Conservation (phyloP, 2,329 filamentous ascomycete genomes). For the Didymella pomorum region DNA sequence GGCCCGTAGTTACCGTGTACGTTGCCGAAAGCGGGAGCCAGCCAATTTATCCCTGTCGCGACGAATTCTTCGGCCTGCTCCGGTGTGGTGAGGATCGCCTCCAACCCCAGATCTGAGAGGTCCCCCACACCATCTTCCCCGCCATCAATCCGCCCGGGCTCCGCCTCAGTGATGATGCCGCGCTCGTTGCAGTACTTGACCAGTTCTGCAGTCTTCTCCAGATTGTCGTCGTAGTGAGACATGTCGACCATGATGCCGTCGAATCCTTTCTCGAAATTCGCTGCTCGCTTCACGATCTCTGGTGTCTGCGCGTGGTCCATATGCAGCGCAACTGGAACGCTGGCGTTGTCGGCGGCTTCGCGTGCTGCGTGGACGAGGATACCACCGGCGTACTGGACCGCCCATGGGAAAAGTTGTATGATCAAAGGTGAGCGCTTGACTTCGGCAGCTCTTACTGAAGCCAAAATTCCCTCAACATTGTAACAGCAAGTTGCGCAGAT, state of each 20-base stretch:
- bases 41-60: conserved; percentile 73
- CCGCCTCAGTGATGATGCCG: conserved; percentile 74
- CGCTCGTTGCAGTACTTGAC: conserved; percentile 69
- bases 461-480: conserved; percentile 75
- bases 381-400: conserved; percentile 68
- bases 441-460: conserved; percentile 73
- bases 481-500: conserved; percentile 70
- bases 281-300: conserved; percentile 67
- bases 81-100: conserved; percentile 70
- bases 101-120: conserved; percentile 63
- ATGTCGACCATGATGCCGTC: conserved; percentile 67
- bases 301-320: conserved; percentile 72
- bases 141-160: conserved; percentile 74
- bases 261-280: conserved; percentile 53
- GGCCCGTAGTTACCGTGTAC: conserved; percentile 78
- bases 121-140: conserved; percentile 79
- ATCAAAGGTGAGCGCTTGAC: conserved; percentile 72
- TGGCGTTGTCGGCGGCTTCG: conserved; percentile 50
- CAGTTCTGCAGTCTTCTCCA: conserved; percentile 69
- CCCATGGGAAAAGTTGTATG: conserved; percentile 79
- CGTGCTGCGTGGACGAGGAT: conserved; percentile 57
- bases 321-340: conserved; percentile 68
- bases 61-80: conserved; percentile 76
- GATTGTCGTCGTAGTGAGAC: conserved; percentile 75
- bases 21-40: conserved; percentile 79